phyloP scores from a whole-genome alignment of 352 stramenopile genomes.

The Pythium aquatile region DNA sequence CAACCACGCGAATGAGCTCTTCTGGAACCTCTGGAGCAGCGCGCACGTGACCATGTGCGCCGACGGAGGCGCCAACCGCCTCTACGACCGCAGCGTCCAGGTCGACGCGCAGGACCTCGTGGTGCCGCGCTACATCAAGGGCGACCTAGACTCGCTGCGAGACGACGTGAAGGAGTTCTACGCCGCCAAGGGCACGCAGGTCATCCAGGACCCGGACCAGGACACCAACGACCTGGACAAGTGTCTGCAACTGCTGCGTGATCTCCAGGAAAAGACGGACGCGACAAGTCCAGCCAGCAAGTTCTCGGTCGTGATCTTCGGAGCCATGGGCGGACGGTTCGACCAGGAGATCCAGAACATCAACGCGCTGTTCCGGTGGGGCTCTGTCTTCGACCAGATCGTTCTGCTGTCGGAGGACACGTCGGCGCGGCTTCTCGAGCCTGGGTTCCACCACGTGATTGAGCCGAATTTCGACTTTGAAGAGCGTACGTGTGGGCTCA shows the following conservation, averaged over 20 bases:
- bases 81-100: conserved; percentile 75
- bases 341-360: conserved; percentile 97
- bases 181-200: conserved; percentile 42
- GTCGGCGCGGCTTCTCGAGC: conserved; percentile 78
- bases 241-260: conserved; percentile 69
- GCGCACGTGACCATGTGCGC: conserved; percentile 86
- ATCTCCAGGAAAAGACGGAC: conserved; percentile 28
- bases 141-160: conserved; percentile 94
- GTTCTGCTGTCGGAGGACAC: conserved; percentile 91
- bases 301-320: conserved; percentile 89
- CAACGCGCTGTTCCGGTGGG: conserved; percentile 91
- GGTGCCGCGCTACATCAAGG: conserved; percentile 91
- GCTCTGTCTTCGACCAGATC: conserved; percentile 73
- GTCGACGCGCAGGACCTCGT: conserved; percentile 40
- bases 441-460: conserved; percentile 59
- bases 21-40: conserved; percentile 69
- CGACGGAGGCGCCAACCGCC: conserved; percentile 94
- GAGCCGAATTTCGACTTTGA: conserved; percentile 89
- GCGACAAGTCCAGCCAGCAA: conserved; percentile 15
- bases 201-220: conserved; percentile 86
- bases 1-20: conserved; percentile 43
- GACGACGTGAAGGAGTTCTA: conserved; percentile 89
- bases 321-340: conserved; percentile 95
- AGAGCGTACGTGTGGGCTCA: conserved; percentile 92
- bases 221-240: conserved; percentile 96